phyloP scores from a whole-genome alignment of 257 asterid genomes.

The Verbascum thapsus region DNA sequence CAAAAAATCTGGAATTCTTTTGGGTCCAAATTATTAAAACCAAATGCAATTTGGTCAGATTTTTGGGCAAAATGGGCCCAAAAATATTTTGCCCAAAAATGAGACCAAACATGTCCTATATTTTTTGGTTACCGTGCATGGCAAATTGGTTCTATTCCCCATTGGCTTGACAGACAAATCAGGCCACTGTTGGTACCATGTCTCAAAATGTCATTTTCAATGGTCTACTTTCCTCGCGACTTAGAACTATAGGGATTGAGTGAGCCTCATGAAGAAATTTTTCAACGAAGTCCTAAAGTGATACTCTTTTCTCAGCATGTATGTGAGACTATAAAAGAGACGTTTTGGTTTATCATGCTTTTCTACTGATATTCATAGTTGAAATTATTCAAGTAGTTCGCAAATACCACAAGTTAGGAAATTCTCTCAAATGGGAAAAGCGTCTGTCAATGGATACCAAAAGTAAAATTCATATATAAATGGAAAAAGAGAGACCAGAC shows the following conservation, averaged over 20 bases:
- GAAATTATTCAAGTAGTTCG: too few relatives aligned
- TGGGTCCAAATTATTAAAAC: too few relatives aligned
- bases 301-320: background rate
- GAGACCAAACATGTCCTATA: too few relatives aligned
- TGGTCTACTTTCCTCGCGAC: too few relatives aligned
- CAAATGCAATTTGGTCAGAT: too few relatives aligned
- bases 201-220: background rate
- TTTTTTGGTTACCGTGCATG: constrained; percentile 1
- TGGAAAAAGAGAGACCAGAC: constrained; percentile 20
- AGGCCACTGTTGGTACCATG: constrained; percentile 9
- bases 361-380: too few relatives aligned
- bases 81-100: too few relatives aligned
- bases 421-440: background rate
- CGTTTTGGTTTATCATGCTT: background rate
- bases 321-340: background rate
- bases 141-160: constrained; percentile 4
- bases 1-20: too few relatives aligned
- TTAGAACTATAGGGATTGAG: constrained; percentile 12
- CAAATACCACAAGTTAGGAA: too few relatives aligned
- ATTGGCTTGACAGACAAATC: constrained; percentile 16
- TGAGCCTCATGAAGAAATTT: constrained; percentile 15
- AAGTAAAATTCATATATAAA: constrained; percentile 5
- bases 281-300: background rate
- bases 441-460: constrained; percentile 15
- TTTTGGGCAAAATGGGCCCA: too few relatives aligned